phyloP scores from a whole-genome alignment of 345 rosid species.

The Firmiana major region DNA sequence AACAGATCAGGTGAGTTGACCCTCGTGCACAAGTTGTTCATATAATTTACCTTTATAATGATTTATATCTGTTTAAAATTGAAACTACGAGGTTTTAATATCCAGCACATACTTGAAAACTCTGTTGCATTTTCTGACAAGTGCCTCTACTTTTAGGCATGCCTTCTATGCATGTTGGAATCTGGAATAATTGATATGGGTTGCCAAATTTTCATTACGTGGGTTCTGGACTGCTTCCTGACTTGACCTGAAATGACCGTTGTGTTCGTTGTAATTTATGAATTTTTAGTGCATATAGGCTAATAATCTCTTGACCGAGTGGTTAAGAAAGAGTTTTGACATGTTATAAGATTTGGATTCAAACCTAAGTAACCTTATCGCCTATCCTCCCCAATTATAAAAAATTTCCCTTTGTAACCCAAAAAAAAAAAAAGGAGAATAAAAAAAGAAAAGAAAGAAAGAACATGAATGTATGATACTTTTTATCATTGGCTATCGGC shows the following conservation, averaged over 20 bases:
- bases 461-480: background rate
- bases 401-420: no score
- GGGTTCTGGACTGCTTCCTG: background rate
- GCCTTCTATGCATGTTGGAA: background rate
- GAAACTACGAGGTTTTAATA: background rate
- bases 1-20: constrained; percentile 48
- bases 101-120: background rate
- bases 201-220: background rate
- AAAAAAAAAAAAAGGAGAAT: no score
- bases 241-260: background rate
- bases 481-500: background rate
- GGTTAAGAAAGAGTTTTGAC: no score
- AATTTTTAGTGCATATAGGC: background rate
- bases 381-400: no score
- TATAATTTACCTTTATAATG: background rate
- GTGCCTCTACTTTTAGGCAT: background rate
- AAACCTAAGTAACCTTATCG: no score
- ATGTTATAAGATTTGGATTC: no score
- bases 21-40: background rate
- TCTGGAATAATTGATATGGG: background rate
- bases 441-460: no score
- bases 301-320: no score
- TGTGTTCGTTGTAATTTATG: background rate
- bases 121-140: background rate
- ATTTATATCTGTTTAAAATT: constrained; percentile 5